A percentile compares a stretch with the other conserved stretches of the same genome.
Evolutionary conservation across 371 early-diverging fungal genomes (phyloP).

Genomic region (Rhizopus microsporus): DNA sequence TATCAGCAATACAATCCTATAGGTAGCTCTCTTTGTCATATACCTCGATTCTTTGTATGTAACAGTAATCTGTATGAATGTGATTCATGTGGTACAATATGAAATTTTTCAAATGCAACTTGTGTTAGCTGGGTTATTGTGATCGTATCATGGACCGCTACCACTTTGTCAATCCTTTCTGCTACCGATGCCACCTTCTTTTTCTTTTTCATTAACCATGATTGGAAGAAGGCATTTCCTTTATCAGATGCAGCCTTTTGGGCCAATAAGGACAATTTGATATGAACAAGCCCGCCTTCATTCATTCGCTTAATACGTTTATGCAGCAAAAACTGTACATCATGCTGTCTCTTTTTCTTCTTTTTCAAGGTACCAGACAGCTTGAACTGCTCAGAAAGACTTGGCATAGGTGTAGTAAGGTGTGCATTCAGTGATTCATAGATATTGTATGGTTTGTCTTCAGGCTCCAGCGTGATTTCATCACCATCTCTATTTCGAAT

Average conservation of each 20-base stretch:
- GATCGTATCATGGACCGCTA: slow-evolving; percentile 28
- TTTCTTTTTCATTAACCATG: slow-evolving; percentile 20
- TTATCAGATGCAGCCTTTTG: slow-evolving; percentile 6
- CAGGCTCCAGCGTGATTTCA: slow-evolving; percentile 37
- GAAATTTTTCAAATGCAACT: slow-evolving; percentile 33
- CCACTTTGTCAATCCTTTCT: slow-evolving; percentile 40
- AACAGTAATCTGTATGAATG: slow-evolving; percentile 22
- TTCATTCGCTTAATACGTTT: slow-evolving; percentile 48
- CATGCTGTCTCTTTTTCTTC: slow-evolving; percentile 15
- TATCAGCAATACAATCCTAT: background rate
- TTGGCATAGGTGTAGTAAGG: slow-evolving; percentile 55
- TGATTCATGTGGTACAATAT: slow-evolving; percentile 23
- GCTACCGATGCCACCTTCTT: slow-evolving; percentile 6
- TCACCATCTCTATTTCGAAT: slow-evolving; percentile 44
- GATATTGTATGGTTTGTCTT: slow-evolving; percentile 55
- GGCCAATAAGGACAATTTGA: slow-evolving; percentile 29
- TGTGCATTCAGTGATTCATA: slow-evolving; percentile 54
- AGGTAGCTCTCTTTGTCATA: background rate
- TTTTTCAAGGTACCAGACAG: slow-evolving; percentile 8
- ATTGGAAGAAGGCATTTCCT: slow-evolving; percentile 17
- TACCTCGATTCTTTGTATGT: slow-evolving; percentile 20
- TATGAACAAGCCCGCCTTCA: slow-evolving; percentile 33
- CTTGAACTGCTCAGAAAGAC: slow-evolving; percentile 18
- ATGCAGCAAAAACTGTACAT: slow-evolving; percentile 45
- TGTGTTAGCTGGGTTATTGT: slow-evolving; percentile 25